Base-by-base conservation (phyloP, 2,329 filamentous ascomycete genomes). In the Diaporthe vexans region DNA sequence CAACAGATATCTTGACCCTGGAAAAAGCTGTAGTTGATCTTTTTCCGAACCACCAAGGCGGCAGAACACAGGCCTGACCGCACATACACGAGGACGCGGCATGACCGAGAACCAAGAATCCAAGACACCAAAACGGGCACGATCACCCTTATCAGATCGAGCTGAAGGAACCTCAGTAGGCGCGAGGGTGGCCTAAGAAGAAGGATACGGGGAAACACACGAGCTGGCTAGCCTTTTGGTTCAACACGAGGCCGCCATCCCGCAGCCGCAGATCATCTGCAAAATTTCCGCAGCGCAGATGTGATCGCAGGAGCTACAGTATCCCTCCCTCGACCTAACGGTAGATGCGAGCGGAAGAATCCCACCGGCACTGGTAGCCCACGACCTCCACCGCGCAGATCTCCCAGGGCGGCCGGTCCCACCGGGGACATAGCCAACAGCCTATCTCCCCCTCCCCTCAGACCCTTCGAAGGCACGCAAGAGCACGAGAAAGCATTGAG, bases 381-480 rank as follows among this genome's bases (percentile, higher is more conserved):
- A 21, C 9, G 21, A 37, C 61, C 46, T 67, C 46, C 24, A n/a
- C 26, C 43, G 40, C 46, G 61, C 29, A 67, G 46, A 37, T 52
- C 46, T 48, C 29, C 21, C 21, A 43, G 1, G 15, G n/a, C 46
- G 37, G 56, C 15, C 21, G 29, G 61, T 52, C 46, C 61, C 63
- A 54, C 48, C 63, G n/a, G 63, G 63, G 48, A 68, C 15, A 54
- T 52, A 46, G 17, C 37, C 43, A 65, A 21, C 15, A 65, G 24
- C 48, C 48, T 13, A 26, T 40, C 46, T 40, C 46, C 43, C 26
- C 43, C 1, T 3, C 43, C 15, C 15, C 15, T 43, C 40, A 19
- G 40, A 17, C 40, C 24, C 24, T 43, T 35, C 61, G 1, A 21
- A 52, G 35, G 46, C 63, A 67, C 63, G 46, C 63, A 67, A 52